A percentile compares a stretch with the other conserved stretches of the same genome.
Conservation (phyloP, 257 asterid species). For the Solanum paucissectum region DNA sequence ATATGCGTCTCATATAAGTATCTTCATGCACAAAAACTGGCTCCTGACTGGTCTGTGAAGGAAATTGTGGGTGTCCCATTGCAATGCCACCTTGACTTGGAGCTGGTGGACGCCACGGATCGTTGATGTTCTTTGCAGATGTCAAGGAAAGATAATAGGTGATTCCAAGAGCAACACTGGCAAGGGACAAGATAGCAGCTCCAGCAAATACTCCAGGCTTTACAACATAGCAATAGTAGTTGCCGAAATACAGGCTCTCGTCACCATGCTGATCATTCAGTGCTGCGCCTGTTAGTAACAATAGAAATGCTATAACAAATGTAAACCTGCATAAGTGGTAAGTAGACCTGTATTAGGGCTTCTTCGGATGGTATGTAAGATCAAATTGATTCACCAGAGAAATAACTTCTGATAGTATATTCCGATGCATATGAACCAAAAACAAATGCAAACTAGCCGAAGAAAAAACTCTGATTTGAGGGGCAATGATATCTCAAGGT, state of each 20-base stretch:
- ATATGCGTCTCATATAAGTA: conserved; percentile 73
- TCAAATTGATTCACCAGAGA: neutral
- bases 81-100: conserved; percentile 57
- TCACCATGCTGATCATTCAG: conserved; percentile 77
- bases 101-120: conserved; percentile 27
- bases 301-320: conserved; percentile 70
- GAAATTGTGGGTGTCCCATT: conserved; percentile 79
- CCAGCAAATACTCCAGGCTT: conserved; percentile 89
- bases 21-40: conserved; percentile 91
- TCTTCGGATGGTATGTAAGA: neutral
- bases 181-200: conserved; percentile 66
- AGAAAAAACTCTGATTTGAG: neutral
- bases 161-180: conserved; percentile 60
- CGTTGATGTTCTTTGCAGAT: conserved; percentile 27
- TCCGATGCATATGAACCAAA: neutral
- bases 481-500: neutral
- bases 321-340: conserved; percentile 56
- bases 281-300: conserved; percentile 87
- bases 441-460: neutral
- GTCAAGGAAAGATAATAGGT: conserved; percentile 44
- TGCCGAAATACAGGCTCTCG: conserved; percentile 57
- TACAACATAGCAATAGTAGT: conserved; percentile 63
- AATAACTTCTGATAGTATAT: neutral
- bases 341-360: neutral
- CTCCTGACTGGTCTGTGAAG: conserved; percentile 30